These are phyloP conservation scores for Oryza nivara DNA, from an alignment of 176 grass and related monocot species.

Conservation along the genomic window DNA sequence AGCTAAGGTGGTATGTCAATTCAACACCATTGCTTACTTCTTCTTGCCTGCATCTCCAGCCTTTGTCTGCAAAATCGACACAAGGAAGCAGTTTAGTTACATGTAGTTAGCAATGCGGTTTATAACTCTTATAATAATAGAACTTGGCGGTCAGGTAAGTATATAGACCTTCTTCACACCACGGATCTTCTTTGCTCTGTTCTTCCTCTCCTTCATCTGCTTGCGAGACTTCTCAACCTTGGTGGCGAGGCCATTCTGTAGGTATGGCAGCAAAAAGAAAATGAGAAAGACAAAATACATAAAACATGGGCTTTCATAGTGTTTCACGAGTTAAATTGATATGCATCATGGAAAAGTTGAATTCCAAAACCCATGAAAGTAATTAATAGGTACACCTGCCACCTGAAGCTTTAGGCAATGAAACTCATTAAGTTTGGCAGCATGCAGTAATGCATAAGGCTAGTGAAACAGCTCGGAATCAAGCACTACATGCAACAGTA, in stretches of 20 bases:
- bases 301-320: background rate
- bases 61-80: constrained; percentile 65
- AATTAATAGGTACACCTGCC: no score
- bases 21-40: constrained; percentile 49
- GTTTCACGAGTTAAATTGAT: background rate
- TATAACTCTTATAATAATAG: background rate
- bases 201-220: constrained; percentile 98
- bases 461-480: background rate
- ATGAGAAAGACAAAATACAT: background rate
- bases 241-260: constrained; percentile 88
- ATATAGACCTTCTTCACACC: constrained; percentile 89
- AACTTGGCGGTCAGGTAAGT: background rate
- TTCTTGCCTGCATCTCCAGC: constrained; percentile 86
- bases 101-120: no score
- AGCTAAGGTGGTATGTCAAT: background rate
- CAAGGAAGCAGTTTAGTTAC: background rate
- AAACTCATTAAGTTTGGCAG: background rate
- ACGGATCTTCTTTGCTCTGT: constrained; percentile 89
- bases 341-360: background rate
- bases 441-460: background rate
- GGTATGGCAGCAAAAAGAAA: background rate
- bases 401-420: background rate
- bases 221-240: constrained; percentile 96
- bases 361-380: background rate
- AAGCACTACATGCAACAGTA: background rate